Conservation (phyloP, 2,329 filamentous ascomycete genomes). For the Diplodia seriata region DNA sequence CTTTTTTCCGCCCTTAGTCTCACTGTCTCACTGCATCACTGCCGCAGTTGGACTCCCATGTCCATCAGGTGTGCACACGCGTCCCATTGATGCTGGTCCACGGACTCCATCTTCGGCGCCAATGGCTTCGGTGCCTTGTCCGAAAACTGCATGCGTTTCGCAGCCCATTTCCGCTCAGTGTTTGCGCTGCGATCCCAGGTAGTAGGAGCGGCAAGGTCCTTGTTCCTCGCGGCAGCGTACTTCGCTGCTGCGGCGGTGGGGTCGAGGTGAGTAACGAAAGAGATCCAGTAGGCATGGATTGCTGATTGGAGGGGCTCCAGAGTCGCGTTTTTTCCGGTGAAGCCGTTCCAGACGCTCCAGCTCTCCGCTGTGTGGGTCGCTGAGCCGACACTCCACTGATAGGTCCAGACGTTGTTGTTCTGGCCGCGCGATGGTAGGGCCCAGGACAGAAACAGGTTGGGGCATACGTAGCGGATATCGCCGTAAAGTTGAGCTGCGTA, state of each 20-base stretch:
- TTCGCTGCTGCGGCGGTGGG: conserved; percentile 11
- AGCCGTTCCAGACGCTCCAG: conserved; percentile 48
- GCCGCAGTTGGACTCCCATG: conserved; percentile 18
- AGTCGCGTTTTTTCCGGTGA: conserved; percentile 38
- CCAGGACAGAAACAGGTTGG: conserved; percentile 50
- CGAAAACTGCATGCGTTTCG: conserved; percentile 17
- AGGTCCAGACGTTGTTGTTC: conserved; percentile 52
- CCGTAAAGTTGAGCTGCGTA: conserved; percentile 54
- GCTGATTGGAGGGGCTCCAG: conserved; percentile 34
- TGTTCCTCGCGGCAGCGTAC: not conserved
- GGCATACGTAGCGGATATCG: conserved; percentile 59
- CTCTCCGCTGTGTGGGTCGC: conserved; percentile 49
- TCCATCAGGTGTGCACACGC: conserved; percentile 19
- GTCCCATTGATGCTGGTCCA: conserved; percentile 19
- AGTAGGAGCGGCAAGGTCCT: not conserved
- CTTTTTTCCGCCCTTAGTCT: no score
- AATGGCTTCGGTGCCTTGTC: conserved; percentile 6
- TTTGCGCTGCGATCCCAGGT: not conserved
- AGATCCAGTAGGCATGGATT: conserved; percentile 53
- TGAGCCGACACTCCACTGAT: conserved; percentile 57
- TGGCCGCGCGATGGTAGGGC: conserved; percentile 37
- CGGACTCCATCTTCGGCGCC: conserved; percentile 25
- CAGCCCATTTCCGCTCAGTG: not conserved
- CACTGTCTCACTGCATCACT: not conserved
- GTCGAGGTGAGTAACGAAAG: conserved; percentile 42